phyloP scores from a whole-genome alignment of 1,284 basidiomycete genomes.

The Tetrapyrgos nigripes region DNA sequence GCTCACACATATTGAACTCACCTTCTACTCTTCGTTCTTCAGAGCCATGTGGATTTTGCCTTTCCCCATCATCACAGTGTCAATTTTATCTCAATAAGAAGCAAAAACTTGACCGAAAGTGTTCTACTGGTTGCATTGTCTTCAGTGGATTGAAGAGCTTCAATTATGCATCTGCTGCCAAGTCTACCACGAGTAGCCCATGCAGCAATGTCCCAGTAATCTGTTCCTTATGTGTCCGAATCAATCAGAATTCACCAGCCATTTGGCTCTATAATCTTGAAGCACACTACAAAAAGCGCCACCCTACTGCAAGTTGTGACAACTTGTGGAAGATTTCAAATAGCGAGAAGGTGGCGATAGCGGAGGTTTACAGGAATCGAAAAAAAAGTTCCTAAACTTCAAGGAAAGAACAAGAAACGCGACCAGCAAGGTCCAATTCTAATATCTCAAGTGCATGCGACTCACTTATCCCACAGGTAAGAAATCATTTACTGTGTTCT shows the following conservation, averaged over 20 bases:
- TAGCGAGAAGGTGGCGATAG: slow-evolving; percentile 21
- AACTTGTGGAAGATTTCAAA: slow-evolving; percentile 22
- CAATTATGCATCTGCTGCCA: slow-evolving; percentile 26
- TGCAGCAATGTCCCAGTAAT: slow-evolving; percentile 36
- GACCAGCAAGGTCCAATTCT: background rate
- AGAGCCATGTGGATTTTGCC: slow-evolving; percentile 33
- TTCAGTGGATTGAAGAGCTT: slow-evolving; percentile 13
- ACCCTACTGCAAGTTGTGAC: slow-evolving; percentile 16
- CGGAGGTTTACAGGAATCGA: background rate
- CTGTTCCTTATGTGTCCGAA: slow-evolving; percentile 30
- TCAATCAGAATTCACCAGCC: slow-evolving; percentile 19
- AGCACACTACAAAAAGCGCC: slow-evolving; percentile 26
- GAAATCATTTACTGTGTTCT: background rate
- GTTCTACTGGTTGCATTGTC: slow-evolving; percentile 21
- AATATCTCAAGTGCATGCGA: background rate
- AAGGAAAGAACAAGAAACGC: background rate
- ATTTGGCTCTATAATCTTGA: slow-evolving; percentile 37
- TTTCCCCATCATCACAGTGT: slow-evolving; percentile 23
- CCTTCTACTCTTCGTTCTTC: slow-evolving; percentile 11
- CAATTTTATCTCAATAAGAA: slow-evolving; percentile 27
- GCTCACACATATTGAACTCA: slow-evolving; percentile 27
- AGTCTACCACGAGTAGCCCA: slow-evolving; percentile 25
- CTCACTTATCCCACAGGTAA: background rate
- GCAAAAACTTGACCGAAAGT: slow-evolving; percentile 24
- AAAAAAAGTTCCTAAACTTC: background rate